These are phyloP conservation scores for Apostasia ramifera DNA, from an alignment of 106 monocot species.

Conservation along the genomic window DNA sequence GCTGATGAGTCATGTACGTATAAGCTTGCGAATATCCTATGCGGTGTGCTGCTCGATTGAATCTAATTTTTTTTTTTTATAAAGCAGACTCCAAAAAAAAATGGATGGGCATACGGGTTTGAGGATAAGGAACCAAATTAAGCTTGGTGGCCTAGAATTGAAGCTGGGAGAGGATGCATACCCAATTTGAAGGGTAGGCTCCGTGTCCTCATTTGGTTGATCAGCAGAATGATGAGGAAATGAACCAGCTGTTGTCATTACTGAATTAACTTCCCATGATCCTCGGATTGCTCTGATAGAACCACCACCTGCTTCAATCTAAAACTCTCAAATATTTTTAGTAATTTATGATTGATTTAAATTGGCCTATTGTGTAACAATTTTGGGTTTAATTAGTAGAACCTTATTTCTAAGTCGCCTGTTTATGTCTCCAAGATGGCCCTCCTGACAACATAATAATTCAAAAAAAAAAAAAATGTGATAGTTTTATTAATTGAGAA, in stretches of 20 bases:
- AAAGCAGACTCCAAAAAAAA: neutral
- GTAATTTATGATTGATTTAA: neutral
- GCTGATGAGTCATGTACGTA: too few species aligned
- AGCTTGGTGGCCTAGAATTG: too few species aligned
- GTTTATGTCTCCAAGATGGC: too few species aligned
- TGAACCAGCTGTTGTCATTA: neutral
- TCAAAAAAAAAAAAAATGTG: too few species aligned
- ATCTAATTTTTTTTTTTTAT: neutral
- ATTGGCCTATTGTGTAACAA: neutral
- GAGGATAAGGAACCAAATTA: too few species aligned
- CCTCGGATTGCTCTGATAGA: neutral
- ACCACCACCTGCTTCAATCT: neutral
- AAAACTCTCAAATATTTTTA: neutral
- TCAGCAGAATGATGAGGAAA: neutral
- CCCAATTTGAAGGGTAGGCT: conserved; percentile 9
- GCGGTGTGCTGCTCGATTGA: too few species aligned
- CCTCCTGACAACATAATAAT: too few species aligned
- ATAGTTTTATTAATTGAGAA: too few species aligned
- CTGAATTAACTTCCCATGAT: neutral
- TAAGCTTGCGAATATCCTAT: too few species aligned
- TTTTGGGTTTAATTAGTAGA: neutral
- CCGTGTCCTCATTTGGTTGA: neutral
- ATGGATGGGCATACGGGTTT: neutral
- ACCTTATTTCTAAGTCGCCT: too few species aligned
- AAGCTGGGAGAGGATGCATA: neutral